These are phyloP conservation scores for Apiotrichum porosum DNA, from an alignment of 1,284 basidiomycete species.

Conservation along the genomic window DNA sequence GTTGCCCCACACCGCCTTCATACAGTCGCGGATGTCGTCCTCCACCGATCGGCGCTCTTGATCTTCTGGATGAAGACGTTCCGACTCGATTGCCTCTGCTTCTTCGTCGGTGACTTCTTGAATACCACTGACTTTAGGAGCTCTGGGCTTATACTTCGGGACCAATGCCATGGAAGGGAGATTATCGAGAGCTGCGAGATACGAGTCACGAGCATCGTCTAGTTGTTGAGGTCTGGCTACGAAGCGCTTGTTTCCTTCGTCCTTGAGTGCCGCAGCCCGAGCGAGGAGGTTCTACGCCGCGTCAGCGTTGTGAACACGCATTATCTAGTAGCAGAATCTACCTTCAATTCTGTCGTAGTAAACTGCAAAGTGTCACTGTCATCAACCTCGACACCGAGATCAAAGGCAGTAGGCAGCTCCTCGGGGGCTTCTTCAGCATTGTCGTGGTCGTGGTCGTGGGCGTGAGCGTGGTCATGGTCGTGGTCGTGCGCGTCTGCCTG, in stretches of 20 bases:
- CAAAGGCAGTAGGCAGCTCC: constrained; percentile 16
- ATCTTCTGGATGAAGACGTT: constrained; percentile 7
- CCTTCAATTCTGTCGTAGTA: constrained; percentile 23
- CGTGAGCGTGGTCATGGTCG: too few relatives aligned
- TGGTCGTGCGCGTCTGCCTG: too few relatives aligned
- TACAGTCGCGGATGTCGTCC: constrained; percentile 27
- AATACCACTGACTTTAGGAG: too few relatives aligned
- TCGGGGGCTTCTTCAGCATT: too few relatives aligned
- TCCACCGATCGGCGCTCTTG: constrained; percentile 22
- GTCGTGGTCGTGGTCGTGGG: too few relatives aligned
- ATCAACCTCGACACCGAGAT: constrained; percentile 37
- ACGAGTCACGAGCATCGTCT: constrained; percentile 28
- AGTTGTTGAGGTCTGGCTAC: constrained; percentile 25
- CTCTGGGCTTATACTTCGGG: too few relatives aligned
- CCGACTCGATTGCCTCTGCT: constrained; percentile 28
- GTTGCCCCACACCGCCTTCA: constrained; percentile 43
- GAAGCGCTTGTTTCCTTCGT: constrained; percentile 38
- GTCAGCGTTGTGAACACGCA: constrained; percentile 11
- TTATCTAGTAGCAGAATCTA: too few relatives aligned
- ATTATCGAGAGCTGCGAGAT: constrained; percentile 28
- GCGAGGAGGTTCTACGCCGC: constrained; percentile 25
- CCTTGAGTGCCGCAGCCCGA: constrained; percentile 25
- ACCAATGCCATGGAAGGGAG: too few relatives aligned
- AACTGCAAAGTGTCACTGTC: constrained; percentile 13
- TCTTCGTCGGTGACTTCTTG: constrained; percentile 38